Percentiles rank a stretch among this genome's conserved stretches.
Conservation (phyloP, 306 rosid genomes). For the Cajanus cajan region DNA sequence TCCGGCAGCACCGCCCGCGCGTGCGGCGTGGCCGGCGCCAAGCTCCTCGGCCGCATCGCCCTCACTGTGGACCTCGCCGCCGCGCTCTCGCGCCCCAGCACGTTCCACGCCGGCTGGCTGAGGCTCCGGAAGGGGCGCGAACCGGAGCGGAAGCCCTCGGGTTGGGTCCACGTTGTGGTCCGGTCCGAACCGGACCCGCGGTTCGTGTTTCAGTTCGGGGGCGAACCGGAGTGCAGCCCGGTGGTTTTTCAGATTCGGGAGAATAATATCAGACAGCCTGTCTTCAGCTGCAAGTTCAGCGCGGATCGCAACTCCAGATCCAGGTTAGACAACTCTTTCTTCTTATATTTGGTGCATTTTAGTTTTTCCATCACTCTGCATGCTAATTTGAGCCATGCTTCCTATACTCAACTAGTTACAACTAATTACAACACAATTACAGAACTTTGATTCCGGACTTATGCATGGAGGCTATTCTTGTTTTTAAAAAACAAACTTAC, state of each 20-base stretch:
- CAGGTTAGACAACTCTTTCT: too few species aligned
- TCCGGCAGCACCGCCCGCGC: constrained; percentile 68
- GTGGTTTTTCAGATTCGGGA: constrained; percentile 90
- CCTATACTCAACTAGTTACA: too few species aligned
- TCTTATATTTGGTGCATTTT: too few species aligned
- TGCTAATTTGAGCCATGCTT: too few species aligned
- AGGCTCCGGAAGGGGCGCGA: constrained; percentile 46
- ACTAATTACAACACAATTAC: too few species aligned
- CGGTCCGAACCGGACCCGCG: constrained; percentile 90
- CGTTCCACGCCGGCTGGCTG: constrained; percentile 75
- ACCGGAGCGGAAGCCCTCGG: constrained; percentile 39
- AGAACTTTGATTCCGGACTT: too few species aligned
- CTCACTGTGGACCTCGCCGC: constrained; percentile 39
- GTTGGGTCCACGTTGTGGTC: constrained; percentile 57
- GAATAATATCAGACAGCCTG: constrained; percentile 80
- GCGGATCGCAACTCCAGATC: constrained; percentile 83
- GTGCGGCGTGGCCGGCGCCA: constrained; percentile 59
- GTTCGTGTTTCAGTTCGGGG: constrained; percentile 82
- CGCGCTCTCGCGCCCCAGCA: constrained; percentile 28
- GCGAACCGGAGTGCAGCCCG: constrained; percentile 96
- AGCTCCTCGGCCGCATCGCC: constrained; percentile 63
- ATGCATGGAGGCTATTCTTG: too few species aligned
- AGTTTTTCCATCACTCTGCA: too few species aligned
- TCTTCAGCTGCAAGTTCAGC: constrained; percentile 90
- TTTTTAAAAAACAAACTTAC: too few species aligned